Evolutionary conservation across 805 yeast species (phyloP).

Genomic region (Myxozyma sirexii): DNA sequence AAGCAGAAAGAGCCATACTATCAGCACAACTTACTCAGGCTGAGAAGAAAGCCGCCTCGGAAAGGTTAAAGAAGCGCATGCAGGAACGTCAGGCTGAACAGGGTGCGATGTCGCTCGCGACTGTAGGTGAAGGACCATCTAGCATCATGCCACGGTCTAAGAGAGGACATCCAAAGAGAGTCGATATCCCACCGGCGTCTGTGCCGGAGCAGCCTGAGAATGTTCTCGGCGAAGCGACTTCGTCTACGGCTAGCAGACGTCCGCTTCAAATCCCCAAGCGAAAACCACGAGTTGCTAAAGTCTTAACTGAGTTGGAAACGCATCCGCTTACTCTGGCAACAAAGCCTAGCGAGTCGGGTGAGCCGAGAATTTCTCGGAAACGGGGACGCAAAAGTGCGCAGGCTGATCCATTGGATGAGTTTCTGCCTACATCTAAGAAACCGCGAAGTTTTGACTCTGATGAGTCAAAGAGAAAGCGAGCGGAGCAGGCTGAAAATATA

Average conservation of each 20-base stretch:
- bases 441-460: neutral
- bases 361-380: neutral
- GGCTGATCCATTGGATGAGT: constrained; percentile 7
- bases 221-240: neutral
- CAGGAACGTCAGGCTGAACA: constrained; percentile 8
- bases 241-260: neutral
- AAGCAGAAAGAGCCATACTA: constrained; percentile 25
- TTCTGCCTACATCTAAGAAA: constrained; percentile 15
- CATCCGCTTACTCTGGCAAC: neutral
- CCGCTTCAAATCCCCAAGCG: neutral
- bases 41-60: constrained; percentile 26
- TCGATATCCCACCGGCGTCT: neutral
- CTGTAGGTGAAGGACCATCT: neutral
- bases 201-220: too few species aligned
- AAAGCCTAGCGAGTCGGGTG: neutral
- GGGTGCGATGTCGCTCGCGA: neutral
- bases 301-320: neutral
- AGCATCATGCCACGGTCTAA: constrained; percentile 1
- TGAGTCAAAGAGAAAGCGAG: constrained; percentile 7
- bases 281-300: neutral
- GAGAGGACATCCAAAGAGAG: neutral
- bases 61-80: constrained; percentile 17
- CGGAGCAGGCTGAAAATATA: constrained; percentile 3
- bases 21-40: constrained; percentile 6
- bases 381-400: neutral